Conservation (phyloP, 805 yeast species). For the Saccharomyces kudriavzevii region DNA sequence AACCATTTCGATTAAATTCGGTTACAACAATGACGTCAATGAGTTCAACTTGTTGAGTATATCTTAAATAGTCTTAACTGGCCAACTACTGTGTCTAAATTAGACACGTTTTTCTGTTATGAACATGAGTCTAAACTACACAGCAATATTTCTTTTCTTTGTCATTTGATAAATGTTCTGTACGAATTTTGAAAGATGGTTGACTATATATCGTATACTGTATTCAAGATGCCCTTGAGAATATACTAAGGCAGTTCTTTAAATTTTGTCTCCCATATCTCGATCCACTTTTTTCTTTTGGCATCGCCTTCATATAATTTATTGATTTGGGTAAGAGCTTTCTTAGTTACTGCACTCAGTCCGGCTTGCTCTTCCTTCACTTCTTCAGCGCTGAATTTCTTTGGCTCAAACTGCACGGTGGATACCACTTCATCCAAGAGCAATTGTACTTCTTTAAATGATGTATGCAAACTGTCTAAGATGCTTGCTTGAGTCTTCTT, state of each 20-base stretch:
- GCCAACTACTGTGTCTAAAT: not conserved
- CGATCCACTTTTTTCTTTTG: conserved; percentile 37
- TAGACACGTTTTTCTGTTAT: not conserved
- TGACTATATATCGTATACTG: not conserved
- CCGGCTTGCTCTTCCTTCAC: conserved; percentile 20
- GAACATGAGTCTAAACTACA: not conserved
- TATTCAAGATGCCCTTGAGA: not conserved
- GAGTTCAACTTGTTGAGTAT: not conserved
- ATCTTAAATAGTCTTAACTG: not conserved
- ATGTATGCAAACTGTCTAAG: conserved; percentile 40
- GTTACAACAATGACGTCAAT: not conserved
- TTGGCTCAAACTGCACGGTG: conserved; percentile 1
- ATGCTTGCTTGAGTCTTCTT: conserved; percentile 30
- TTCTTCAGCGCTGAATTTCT: conserved; percentile 6
- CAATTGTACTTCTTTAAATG: conserved; percentile 6
- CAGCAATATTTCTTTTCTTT: not conserved
- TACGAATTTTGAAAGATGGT: not conserved
- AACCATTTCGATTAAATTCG: not conserved
- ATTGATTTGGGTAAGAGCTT: not conserved
- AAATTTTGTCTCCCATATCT: conserved; percentile 29
- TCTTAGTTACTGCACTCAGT: conserved; percentile 34
- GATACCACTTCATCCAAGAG: not conserved
- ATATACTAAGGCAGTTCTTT: not conserved
- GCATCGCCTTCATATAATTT: conserved; percentile 42
- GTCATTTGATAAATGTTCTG: not conserved